Conservation (phyloP, 225 moss, liverwort and hornwort species). For the Thuidium tamariscinum region DNA sequence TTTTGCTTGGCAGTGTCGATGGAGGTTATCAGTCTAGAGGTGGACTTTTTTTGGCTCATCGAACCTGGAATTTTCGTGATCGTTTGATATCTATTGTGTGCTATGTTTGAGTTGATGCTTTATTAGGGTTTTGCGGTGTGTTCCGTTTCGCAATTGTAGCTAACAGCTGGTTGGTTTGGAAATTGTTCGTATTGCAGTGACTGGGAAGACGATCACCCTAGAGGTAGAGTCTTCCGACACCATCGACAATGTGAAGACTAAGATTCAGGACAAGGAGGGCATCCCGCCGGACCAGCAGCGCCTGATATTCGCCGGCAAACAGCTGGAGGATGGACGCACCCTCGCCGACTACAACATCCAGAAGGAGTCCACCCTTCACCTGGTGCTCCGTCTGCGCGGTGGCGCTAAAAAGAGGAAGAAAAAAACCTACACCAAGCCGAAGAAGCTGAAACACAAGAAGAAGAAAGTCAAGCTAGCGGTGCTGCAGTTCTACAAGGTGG, state of each 20-base stretch:
- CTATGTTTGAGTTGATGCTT: neutral
- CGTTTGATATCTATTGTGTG: neutral
- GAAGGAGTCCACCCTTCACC: conserved; percentile 44
- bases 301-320: conserved; percentile 42
- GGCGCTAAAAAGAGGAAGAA: conserved; percentile 54
- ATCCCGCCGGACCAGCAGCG: conserved; percentile 52
- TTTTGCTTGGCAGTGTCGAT: neutral
- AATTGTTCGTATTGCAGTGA: conserved; percentile 12
- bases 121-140: neutral
- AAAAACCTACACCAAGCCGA: conserved; percentile 48
- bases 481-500: conserved; percentile 49
- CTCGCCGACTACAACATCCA: conserved; percentile 45
- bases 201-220: conserved; percentile 80
- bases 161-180: neutral
- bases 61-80: neutral
- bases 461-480: conserved; percentile 52
- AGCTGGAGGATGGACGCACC: conserved; percentile 42
- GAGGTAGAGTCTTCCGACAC: conserved; percentile 70
- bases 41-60: neutral
- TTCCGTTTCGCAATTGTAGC: neutral
- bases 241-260: conserved; percentile 45
- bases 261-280: conserved; percentile 48
- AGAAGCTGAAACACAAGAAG: conserved; percentile 54
- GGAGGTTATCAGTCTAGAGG: neutral
- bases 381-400: conserved; percentile 39